These are phyloP conservation scores for Melanomma pulvis-pyrius DNA, from an alignment of 495 filamentous ascomycete species.

Conservation along the genomic window DNA sequence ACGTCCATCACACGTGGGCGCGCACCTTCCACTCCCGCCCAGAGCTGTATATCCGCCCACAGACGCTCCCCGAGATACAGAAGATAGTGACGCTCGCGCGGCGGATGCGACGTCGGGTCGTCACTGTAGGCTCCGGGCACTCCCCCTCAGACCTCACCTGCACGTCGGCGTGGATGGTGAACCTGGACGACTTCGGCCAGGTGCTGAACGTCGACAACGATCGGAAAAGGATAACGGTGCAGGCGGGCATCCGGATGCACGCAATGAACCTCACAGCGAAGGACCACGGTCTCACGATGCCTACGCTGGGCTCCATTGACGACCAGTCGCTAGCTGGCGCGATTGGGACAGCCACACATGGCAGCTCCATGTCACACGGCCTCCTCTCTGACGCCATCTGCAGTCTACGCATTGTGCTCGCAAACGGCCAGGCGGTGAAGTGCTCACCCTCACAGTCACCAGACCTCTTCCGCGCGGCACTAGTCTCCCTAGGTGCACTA, in stretches of 20 bases:
- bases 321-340: constrained; percentile 92
- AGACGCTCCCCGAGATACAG: constrained; percentile 76
- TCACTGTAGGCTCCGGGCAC: constrained; percentile 82
- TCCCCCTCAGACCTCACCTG: constrained; percentile 92
- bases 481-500: constrained; percentile 84
- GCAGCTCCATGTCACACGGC: constrained; percentile 81
- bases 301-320: constrained; percentile 91
- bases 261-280: constrained; percentile 70
- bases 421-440: constrained; percentile 73
- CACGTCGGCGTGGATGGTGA: constrained; percentile 92
- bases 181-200: constrained; percentile 79
- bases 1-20: constrained; percentile 95
- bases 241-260: constrained; percentile 81
- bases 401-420: constrained; percentile 75
- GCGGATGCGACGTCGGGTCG: constrained; percentile 75
- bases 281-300: constrained; percentile 74
- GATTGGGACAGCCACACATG: constrained; percentile 91
- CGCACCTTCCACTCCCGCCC: constrained; percentile 84
- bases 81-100: constrained; percentile 81
- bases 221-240: constrained; percentile 68
- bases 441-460: constrained; percentile 73
- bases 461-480: constrained; percentile 83
- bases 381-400: constrained; percentile 75
- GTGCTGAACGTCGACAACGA: constrained; percentile 68
- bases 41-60: constrained; percentile 85